Evolutionary conservation across 2,329 filamentous ascomycete genomes (phyloP), one percentile per base, ranked within the genome.

Genomic region (Xylariomycetidae sp.): DNA sequence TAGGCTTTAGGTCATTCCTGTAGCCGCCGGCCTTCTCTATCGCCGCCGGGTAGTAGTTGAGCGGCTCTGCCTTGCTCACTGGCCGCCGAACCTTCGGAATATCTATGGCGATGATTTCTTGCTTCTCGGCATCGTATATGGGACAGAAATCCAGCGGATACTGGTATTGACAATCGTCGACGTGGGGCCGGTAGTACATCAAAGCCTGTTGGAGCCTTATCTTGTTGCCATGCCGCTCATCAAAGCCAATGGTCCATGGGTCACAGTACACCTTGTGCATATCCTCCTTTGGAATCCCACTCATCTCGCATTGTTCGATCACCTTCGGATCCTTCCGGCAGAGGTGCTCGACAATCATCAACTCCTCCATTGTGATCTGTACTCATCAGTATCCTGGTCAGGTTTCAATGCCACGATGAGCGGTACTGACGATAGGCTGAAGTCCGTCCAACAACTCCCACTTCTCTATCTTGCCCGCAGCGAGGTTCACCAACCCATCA

Each of bases 241-340:
- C 89, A 55, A 87, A 94, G 30, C 89, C 89, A 59, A 95, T 94
- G 1, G 89, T 94, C 89, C 89, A 95, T 9, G 86, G 87, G 56
- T 95, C 89, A 60, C 88, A 94, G 66, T 93, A 95, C 29, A 95
- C 85, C 63, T 95, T 95, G 68, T 92, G 68, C 89, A 95, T 95
- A 40, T 94, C 85, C 46, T 84, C 72, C 36, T 71, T 72, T 10
- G 85, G 76, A 39, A 95, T 85, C 2, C 89, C 89, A 38, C 87
- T 74, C 39, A 95, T 74, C 6, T 74, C 75, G 52, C 89, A 95
- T 59, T 95, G 88, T 60, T 95, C 86, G 46, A 95, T 92, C 39
- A 95, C 87, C 50, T 82, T 84, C 10, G 85, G 76, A 53, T 95
- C 86, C 48, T 78, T 79, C 44, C 88, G 76, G 39, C 79, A 76